Conservation (phyloP, 768 basidiomycete species). For the Candolleomyces efflorescens region DNA sequence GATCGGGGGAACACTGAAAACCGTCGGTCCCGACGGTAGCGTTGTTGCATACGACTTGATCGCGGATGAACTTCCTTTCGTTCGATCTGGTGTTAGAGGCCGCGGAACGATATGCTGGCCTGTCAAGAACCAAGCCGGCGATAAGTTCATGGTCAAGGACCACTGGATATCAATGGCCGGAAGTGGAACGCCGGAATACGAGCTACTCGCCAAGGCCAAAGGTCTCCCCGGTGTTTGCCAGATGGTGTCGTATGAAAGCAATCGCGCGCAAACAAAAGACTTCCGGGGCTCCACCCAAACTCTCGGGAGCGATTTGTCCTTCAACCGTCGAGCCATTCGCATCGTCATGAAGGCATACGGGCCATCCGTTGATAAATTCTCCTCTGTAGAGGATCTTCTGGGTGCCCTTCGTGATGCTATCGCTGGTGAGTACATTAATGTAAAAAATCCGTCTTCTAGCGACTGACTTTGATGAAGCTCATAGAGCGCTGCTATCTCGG, state of each 20-base stretch:
- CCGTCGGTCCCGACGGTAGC: neutral
- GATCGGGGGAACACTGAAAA: neutral
- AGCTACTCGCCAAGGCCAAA: neutral
- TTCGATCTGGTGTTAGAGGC: neutral
- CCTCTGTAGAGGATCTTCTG: neutral
- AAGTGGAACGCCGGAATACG: neutral
- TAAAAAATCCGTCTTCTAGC: too few species aligned
- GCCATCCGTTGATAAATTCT: neutral
- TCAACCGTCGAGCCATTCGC: neutral
- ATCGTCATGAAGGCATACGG: neutral
- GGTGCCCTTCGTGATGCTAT: neutral
- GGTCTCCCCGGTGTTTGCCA: neutral
- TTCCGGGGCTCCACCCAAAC: neutral
- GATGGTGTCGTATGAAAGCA: neutral
- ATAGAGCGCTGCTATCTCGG: too few species aligned
- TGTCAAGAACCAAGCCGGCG: too few species aligned
- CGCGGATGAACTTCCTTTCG: neutral
- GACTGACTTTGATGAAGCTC: too few species aligned
- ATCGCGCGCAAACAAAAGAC: neutral
- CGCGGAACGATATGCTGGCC: slow-evolving; percentile 2
- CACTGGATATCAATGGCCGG: neutral
- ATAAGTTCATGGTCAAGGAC: neutral
- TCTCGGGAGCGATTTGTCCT: neutral
- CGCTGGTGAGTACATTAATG: neutral
- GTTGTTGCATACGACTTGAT: neutral